Base-by-base conservation (phyloP, 352 stramenopile genomes). In the Bremia lactucae region DNA sequence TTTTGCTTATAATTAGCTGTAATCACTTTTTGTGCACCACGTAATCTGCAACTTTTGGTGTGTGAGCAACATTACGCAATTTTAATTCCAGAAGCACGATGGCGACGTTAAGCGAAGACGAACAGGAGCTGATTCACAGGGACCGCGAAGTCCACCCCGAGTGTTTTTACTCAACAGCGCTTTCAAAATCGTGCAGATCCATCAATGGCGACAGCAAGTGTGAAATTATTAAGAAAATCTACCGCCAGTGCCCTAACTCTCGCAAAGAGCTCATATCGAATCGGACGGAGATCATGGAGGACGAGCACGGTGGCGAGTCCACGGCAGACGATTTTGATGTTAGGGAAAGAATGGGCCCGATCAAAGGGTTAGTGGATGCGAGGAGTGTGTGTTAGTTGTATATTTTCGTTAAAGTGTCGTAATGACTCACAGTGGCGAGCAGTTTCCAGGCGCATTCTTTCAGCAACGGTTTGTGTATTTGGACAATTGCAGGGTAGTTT, bases 191-290 rank as follows among this genome's bases (percentile, higher is more conserved):
- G 19, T 87, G 76, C 33, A 66, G 72, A 5, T 83, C 70, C 10
- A 78, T 87, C 16, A 87, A 91, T 39, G 76, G 79, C 31, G 79
- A 91, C 39, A 87, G 68, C 62, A 88, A 86, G 57, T 91, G 79
- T 46, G 75, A 91, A 45, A 81, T 79, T 45, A 53, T 87, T 29
- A 85, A 84, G 40, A 88, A 88, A 52, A 91, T 91, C 51, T 91
- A 87, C 43, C 73, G 79, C 15, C 72, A 87, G 35, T 91, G 79
- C 36, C 75, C 76, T 5, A 75, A 75, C 21, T 55, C 79, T 19
- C 58, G 52, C 15, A 87, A 85, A 44, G 69, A 86, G 37, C 53
- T 88, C 18, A 83, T 88, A 24, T 85, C 72, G 11, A 83, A 88
- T 44, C 68, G 66, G 24, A 84, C 84, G 31, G 72, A 88, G 43